Base-by-base conservation (phyloP, 495 filamentous ascomycete genomes). In the Penicillium samsonianum region DNA sequence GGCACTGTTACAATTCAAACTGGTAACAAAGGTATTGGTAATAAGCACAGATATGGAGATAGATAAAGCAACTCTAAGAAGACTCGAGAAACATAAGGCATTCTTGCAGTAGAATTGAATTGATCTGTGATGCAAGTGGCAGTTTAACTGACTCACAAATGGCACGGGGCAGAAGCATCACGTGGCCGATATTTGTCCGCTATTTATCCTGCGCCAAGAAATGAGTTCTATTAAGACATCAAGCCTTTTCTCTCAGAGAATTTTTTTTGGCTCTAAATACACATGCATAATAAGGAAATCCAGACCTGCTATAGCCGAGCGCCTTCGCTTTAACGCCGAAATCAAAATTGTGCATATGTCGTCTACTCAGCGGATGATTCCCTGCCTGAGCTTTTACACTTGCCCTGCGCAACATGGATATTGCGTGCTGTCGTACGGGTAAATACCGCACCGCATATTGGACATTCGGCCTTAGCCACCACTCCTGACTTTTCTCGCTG, bases 401-500 rank as follows among this genome's bases (percentile, higher is more conserved):
- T 96, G 63, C 92, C 91, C 70, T 95, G 89, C 16, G 85, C 80
- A 67, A 95, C 74, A 65, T 96, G 92, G 14, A 91, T 92, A 69
- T 96, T 96, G 28, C 91, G 82, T 25, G 92, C 92, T 31, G 92
- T 96, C 28, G 91, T 95, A 46, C 92, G 79, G 16, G 92, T 96
- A 58, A 96, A 96, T 54, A 95, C 91, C 9, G 92, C 91, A 17
- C 90, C 90, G 65, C 92, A 96, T 55, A 90, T 84, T 16, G 90
- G 90, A 61, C 92, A 96, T 41, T 85, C 85, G 14, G 90, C 90
- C 70, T 96, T 96, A 10, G 88, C 77, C 35, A 92, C 90, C 17
- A 89, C 90, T 9, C 92, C 92, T 2, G 90, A 93, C 68, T 94
- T 96, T 69, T 96, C 92, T n/a, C 92, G 84, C 67, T 96, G 92